A percentile compares a stretch with the other conserved stretches of the same genome.
These are phyloP conservation scores for Coelastrella sp. DNA, from an alignment of 139 green algal species.

Conservation along the genomic window DNA sequence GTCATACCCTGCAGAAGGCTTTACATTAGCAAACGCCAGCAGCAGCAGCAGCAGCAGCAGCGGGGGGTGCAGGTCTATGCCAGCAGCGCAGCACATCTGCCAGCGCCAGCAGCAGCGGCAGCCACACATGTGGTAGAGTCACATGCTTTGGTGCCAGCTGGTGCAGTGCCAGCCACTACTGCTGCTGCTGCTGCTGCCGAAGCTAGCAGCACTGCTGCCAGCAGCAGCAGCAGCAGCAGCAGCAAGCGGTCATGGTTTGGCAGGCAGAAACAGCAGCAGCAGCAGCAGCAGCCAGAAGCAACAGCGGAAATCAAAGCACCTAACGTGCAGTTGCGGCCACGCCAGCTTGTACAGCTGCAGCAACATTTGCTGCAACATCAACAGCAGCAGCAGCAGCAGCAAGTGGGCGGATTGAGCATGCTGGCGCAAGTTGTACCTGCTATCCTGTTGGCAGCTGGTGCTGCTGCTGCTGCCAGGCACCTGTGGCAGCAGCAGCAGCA, in stretches of 20 bases:
- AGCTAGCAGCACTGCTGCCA: neutral
- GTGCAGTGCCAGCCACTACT: neutral
- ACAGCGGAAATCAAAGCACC: neutral
- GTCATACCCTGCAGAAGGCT: too few species aligned
- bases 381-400: conserved; percentile 28
- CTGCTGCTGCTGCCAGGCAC: neutral
- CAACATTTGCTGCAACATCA: conserved; percentile 7
- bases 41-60: conserved; percentile 1
- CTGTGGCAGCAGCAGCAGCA: conserved; percentile 43
- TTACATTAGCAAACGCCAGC: neutral
- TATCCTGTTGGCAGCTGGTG: neutral
- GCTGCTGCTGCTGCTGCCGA: neutral
- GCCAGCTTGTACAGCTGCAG: conserved; percentile 14
- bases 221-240: neutral
- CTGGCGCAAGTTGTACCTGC: conserved; percentile 2
- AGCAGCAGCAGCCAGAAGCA: neutral
- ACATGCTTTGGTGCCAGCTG: neutral
- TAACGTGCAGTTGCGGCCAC: neutral
- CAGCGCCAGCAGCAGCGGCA: neutral
- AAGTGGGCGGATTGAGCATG: neutral
- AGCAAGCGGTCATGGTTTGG: conserved; percentile 1
- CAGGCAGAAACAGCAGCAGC: neutral
- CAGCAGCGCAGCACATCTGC: conserved; percentile 5
- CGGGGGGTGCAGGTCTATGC: neutral
- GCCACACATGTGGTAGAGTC: neutral